Evolutionary conservation across 305 asterid species (phyloP).

Genomic region (Rubia balearica): DNA sequence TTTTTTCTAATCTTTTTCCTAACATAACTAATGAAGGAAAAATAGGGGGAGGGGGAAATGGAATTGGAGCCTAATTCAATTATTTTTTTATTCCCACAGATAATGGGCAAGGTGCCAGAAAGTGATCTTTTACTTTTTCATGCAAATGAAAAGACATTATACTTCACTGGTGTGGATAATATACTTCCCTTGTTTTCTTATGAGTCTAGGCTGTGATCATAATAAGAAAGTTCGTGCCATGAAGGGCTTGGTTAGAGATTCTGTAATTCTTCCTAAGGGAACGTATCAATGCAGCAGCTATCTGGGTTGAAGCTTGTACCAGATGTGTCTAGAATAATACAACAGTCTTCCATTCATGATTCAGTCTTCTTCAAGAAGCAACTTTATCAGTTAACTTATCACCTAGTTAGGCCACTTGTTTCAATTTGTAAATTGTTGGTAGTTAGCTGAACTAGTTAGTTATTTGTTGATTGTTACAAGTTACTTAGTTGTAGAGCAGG

Average conservation of each 20-base stretch:
- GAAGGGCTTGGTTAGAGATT: conserved; percentile 92
- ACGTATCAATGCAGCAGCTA: too few species aligned
- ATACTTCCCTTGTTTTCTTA: conserved; percentile 91
- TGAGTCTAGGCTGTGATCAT: conserved; percentile 82
- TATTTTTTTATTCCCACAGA: conserved; percentile 25
- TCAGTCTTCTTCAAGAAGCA: too few species aligned
- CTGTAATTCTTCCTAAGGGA: conserved; percentile 89
- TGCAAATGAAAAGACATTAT: conserved; percentile 58
- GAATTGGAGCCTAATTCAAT: neutral
- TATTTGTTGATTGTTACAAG: too few species aligned
- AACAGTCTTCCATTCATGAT: too few species aligned
- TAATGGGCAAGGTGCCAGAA: conserved; percentile 93
- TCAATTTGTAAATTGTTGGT: too few species aligned
- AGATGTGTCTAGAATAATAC: too few species aligned
- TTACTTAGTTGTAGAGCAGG: too few species aligned
- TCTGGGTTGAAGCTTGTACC: too few species aligned
- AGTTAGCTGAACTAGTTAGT: too few species aligned
- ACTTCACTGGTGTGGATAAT: conserved; percentile 68
- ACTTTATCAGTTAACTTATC: too few species aligned
- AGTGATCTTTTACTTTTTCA: conserved; percentile 71
- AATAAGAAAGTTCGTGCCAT: conserved; percentile 98
- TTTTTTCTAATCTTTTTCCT: neutral
- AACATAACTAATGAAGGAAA: neutral
- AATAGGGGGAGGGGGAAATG: too few species aligned
- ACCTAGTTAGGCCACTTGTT: too few species aligned